phyloP scores from a whole-genome alignment of 2,329 filamentous ascomycete species.

The Aspergillus fructus region DNA sequence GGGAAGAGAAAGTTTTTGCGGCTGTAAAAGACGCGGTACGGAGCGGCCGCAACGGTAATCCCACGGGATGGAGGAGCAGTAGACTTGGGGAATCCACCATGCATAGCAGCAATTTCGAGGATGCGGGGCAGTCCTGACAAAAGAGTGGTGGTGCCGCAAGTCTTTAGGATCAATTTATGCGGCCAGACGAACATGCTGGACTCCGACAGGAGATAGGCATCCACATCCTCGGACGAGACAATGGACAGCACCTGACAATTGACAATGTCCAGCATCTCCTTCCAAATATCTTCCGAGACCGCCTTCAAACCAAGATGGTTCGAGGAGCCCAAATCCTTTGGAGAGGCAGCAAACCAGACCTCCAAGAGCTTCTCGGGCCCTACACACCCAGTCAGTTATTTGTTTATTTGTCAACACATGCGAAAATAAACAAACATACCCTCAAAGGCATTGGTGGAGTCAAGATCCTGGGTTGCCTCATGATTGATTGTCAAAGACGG shows the following conservation, averaged over 20 bases:
- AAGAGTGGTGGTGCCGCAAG: conserved; percentile 93
- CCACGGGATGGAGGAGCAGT: conserved; percentile 66
- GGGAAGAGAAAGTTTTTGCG: conserved; percentile 98
- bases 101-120: conserved; percentile 82
- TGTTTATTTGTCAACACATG: conserved; percentile 10
- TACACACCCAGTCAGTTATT: conserved; percentile 35
- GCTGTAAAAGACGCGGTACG: conserved; percentile 97
- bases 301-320: conserved; percentile 79
- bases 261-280: conserved; percentile 94
- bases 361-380: conserved; percentile 96
- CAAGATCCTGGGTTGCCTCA: conserved; percentile 86
- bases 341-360: conserved; percentile 91
- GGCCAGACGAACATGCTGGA: conserved; percentile 99
- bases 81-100: conserved; percentile 85
- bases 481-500: conserved; percentile 96
- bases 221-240: conserved; percentile 87
- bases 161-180: conserved; percentile 99
- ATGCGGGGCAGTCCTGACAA: conserved; percentile 86
- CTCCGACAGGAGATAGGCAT: conserved; percentile 95
- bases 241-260: conserved; percentile 98
- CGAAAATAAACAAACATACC: conserved; percentile 49
- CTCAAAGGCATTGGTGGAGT: conserved; percentile 96
- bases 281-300: conserved; percentile 82
- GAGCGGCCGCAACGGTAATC: conserved; percentile 74
- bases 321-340: conserved; percentile 66